Evolutionary conservation across 139 green algal species (phyloP).

Genomic region (Ettlia oleoabundans): DNA sequence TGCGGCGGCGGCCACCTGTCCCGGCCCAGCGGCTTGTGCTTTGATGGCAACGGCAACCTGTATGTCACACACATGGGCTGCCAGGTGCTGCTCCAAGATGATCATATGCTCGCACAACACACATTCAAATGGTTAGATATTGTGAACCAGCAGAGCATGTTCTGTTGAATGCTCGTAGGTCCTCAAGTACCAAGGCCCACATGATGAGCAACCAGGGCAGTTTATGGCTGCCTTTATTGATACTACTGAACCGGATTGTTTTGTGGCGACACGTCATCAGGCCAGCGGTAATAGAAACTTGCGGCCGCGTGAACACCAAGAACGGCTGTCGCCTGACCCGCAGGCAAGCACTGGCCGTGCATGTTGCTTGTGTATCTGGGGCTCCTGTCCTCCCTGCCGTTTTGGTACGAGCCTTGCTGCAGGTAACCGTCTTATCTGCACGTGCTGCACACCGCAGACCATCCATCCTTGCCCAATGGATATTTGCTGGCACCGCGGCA

Average conservation of each 20-base stretch:
- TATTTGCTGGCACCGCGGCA: not conserved
- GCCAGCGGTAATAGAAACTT: no score
- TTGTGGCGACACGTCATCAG: no score
- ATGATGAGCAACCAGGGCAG: no score
- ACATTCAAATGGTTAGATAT: not conserved
- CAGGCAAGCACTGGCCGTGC: no score
- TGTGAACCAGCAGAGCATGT: not conserved
- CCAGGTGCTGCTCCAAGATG: conserved; percentile 5
- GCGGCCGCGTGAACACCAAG: no score
- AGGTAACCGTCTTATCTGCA: not conserved
- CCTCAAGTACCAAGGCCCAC: no score
- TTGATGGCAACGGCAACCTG: conserved; percentile 9
- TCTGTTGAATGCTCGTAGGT: not conserved
- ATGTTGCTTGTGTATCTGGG: no score
- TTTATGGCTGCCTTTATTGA: no score
- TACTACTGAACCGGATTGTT: no score
- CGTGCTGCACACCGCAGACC: not conserved
- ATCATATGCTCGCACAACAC: not conserved
- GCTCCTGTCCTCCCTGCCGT: no score
- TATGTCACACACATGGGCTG: conserved; percentile 9
- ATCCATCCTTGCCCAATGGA: not conserved
- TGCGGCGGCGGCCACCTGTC: not conserved
- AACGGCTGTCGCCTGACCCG: no score
- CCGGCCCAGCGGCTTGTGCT: conserved; percentile 22
- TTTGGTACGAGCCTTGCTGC: no score